phyloP scores from a whole-genome alignment of 805 yeast species.

The Danielia oregonensis region DNA sequence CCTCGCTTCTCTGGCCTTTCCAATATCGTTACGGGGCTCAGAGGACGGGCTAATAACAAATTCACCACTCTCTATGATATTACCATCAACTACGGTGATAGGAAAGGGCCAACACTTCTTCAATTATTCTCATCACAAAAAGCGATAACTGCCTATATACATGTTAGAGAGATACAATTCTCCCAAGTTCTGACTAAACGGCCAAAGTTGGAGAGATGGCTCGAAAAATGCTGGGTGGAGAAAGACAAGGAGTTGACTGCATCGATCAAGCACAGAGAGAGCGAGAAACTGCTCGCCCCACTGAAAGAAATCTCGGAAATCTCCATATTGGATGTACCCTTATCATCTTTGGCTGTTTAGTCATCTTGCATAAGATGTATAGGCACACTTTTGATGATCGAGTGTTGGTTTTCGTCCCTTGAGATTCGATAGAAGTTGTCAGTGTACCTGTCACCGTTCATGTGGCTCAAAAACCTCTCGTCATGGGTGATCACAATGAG shows the following conservation, averaged over 20 bases:
- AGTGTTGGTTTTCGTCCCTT: conserved; percentile 77
- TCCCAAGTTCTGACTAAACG: conserved; percentile 50
- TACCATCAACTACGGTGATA: conserved; percentile 43
- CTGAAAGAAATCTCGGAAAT: neutral
- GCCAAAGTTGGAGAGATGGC: conserved; percentile 64
- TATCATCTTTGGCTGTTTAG: conserved; percentile 8
- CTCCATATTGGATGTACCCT: conserved; percentile 3
- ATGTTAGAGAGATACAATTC: conserved; percentile 45
- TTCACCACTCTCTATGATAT: conserved; percentile 52
- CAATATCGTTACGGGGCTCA: conserved; percentile 44
- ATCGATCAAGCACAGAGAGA: conserved; percentile 4
- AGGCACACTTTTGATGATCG: conserved; percentile 58
- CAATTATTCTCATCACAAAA: conserved; percentile 26
- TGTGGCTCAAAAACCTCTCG: conserved; percentile 79
- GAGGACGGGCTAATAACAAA: conserved; percentile 27
- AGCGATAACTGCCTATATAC: conserved; percentile 40
- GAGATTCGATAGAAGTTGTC: conserved; percentile 82
- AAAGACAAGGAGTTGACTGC: conserved; percentile 47
- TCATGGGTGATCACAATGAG: conserved; percentile 95
- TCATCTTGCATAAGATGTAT: conserved; percentile 36
- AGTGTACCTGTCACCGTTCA: conserved; percentile 81
- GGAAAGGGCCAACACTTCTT: conserved; percentile 26
- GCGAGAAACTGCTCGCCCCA: neutral
- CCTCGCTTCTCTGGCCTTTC: conserved; percentile 68
- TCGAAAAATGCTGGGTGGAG: conserved; percentile 68